Conservation (phyloP, 2,329 filamentous ascomycete species). For the Pseudogymnoascus sp. region DNA sequence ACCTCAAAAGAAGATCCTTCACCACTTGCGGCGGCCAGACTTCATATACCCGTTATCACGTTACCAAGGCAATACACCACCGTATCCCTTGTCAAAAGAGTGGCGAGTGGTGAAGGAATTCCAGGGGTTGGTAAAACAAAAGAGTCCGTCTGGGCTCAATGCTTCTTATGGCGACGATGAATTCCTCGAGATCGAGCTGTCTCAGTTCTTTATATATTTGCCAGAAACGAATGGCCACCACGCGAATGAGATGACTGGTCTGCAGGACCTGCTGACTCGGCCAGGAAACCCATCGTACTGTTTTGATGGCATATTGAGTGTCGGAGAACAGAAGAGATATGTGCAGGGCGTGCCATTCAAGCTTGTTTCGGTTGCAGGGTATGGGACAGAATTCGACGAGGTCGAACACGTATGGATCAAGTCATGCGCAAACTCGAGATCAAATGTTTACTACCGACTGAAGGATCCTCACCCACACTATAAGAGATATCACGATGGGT, state of each 20-base stretch:
- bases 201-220: slow-evolving; percentile 53
- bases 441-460: slow-evolving; percentile 58
- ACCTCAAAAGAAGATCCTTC: neutral
- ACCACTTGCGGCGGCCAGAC: neutral
- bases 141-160: slow-evolving; percentile 9
- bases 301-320: slow-evolving; percentile 54
- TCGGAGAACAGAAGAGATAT: slow-evolving; percentile 36
- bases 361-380: slow-evolving; percentile 58
- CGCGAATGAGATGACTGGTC: slow-evolving; percentile 44
- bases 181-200: slow-evolving; percentile 43
- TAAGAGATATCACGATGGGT: slow-evolving; percentile 51
- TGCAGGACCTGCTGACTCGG: slow-evolving; percentile 45
- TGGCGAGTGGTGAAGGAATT: slow-evolving; percentile 8
- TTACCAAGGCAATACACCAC: slow-evolving; percentile 20
- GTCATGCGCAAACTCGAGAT: slow-evolving; percentile 38
- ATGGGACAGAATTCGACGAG: slow-evolving; percentile 44
- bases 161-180: slow-evolving; percentile 4
- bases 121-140: slow-evolving; percentile 13
- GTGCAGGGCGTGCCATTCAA: slow-evolving; percentile 51
- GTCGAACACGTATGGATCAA: slow-evolving; percentile 58
- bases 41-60: slow-evolving; percentile 22
- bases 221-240: slow-evolving; percentile 27
- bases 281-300: slow-evolving; percentile 35
- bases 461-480: slow-evolving; percentile 52
- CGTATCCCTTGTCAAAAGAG: slow-evolving; percentile 14